Evolutionary conservation across 345 rosid species (phyloP), one percentile per base, ranked within the genome.

Genomic region (Limnanthes douglasii): DNA sequence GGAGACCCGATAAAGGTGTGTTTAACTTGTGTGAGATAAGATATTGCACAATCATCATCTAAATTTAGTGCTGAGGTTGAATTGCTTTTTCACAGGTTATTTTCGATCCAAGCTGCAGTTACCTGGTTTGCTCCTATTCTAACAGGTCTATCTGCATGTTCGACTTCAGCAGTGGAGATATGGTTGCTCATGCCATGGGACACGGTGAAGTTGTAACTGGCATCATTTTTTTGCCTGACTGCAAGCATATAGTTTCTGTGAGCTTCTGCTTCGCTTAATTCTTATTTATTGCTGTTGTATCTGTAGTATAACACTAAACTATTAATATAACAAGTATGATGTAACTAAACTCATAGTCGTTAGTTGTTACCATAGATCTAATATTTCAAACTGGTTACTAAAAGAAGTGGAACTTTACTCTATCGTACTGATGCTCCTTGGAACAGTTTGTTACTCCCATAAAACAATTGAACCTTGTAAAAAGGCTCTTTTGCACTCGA

Each of bases 151-250:
- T 84, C 48, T 73, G 84, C 60, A 29, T 78, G 43, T 65, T 72
- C 27, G 81, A 84, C 51, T 64, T 65, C 12, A 36, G 46, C 27
- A 78, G 51, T 0, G 86, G 93, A 48, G 78, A 75, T 61, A 48
- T 84, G 69, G 70, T 73, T 44, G 46, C 62, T 24, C 75, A 73
- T 54, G 81, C 78, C 43, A 43, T 60, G 46, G 95, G 93, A 37
- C 95, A 84, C 45, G 68, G 86, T 43, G 86, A 75, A 66, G 65
- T 71, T 33, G 49, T 69, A 32, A 84, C 86, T 34, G 93, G 95
- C 46, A 51, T 78, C 44, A 73, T 73, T 40, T 84, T 78, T 61
- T 60, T 84, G 63, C 76, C 86, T 39, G 86, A 84, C 60, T 78
- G 84, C 78, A 61, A 56, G 65, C 95, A 84, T 62, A 55, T 84